Evolutionary conservation across 768 basidiomycete species (phyloP).

Genomic region (Phaffia tasmanica): DNA sequence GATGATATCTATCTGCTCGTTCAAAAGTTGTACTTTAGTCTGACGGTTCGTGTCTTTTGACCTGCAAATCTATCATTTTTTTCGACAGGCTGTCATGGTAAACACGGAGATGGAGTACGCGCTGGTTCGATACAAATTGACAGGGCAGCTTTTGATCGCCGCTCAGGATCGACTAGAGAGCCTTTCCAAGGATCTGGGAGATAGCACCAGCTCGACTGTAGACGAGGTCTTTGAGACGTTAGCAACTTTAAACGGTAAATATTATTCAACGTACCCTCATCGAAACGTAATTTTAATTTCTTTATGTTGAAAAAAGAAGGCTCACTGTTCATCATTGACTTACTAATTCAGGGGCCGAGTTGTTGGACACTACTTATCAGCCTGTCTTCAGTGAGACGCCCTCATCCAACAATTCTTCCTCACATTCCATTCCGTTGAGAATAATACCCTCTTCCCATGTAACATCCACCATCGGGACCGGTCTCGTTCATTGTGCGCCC

Average conservation of each 20-base stretch:
- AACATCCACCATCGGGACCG: conserved; percentile 77
- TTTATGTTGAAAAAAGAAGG: background rate
- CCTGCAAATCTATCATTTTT: background rate
- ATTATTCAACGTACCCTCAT: no score
- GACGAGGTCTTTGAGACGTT: conserved; percentile 32
- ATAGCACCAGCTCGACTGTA: conserved; percentile 20
- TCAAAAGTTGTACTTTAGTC: background rate
- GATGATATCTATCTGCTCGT: no score
- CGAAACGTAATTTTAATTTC: no score
- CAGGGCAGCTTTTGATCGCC: conserved; percentile 36
- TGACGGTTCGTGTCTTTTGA: background rate
- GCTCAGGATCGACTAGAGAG: conserved; percentile 37
- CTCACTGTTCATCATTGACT: conserved; percentile 25
- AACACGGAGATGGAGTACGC: conserved; percentile 60
- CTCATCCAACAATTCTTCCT: conserved; percentile 27
- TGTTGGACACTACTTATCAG: conserved; percentile 28
- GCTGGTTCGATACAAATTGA: conserved; percentile 38
- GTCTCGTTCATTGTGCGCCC: conserved; percentile 89
- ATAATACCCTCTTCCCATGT: conserved; percentile 67
- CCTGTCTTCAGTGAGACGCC: conserved; percentile 29
- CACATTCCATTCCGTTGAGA: conserved; percentile 31
- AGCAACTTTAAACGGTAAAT: background rate
- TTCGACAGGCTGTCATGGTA: conserved; percentile 70
- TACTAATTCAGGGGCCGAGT: conserved; percentile 28
- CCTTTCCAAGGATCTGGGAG: conserved; percentile 35